Conservation (phyloP, 371 early-diverging fungal species). For the Rhizomucor miehei region DNA sequence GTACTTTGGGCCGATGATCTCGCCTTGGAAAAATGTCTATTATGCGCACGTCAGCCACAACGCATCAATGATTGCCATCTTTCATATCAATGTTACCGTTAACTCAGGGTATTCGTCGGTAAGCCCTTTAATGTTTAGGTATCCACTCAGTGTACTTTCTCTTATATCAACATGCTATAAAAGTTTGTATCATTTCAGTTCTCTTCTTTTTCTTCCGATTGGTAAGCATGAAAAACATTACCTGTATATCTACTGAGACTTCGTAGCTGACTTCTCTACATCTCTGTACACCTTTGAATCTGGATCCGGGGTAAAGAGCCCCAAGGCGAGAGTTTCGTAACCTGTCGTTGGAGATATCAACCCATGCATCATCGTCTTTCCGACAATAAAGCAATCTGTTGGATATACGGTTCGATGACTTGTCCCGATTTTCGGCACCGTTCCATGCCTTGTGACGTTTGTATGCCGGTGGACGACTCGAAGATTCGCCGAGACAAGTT, state of each 20-base stretch:
- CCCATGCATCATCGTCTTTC: conserved; percentile 23
- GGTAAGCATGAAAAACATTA: conserved; percentile 17
- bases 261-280: conserved; percentile 61
- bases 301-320: conserved; percentile 57
- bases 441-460: conserved; percentile 3
- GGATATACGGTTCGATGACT: not conserved
- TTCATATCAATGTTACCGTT: conserved; percentile 23
- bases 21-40: conserved; percentile 81
- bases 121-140: conserved; percentile 70
- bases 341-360: conserved; percentile 24
- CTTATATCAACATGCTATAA: conserved; percentile 69
- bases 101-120: conserved; percentile 64
- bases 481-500: not conserved
- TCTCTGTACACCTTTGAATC: conserved; percentile 66
- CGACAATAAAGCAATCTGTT: conserved; percentile 11
- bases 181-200: not conserved
- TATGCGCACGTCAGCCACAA: not conserved
- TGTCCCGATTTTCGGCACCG: conserved; percentile 2
- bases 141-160: conserved; percentile 69
- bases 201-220: not conserved
- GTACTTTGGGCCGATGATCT: conserved; percentile 77
- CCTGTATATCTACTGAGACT: conserved; percentile 71
- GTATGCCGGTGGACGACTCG: conserved; percentile 1
- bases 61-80: not conserved
- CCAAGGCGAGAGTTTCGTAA: conserved; percentile 21